Conservation (phyloP, 2,329 filamentous ascomycete genomes). For the Epichloe brachyelytri region DNA sequence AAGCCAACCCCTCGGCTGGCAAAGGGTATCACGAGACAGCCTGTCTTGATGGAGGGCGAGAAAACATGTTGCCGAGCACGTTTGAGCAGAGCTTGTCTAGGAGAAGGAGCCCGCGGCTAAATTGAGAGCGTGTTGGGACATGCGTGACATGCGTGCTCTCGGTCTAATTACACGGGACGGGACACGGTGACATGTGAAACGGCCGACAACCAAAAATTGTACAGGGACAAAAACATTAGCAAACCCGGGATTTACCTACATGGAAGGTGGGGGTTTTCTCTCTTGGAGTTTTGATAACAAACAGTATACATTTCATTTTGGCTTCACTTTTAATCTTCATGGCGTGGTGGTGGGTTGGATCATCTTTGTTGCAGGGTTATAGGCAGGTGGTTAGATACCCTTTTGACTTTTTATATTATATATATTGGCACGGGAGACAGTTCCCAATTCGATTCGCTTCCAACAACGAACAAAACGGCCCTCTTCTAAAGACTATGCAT, state of each 20-base stretch:
- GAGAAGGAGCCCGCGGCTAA: slow-evolving; percentile 43
- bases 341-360: slow-evolving; percentile 2
- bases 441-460: not conserved
- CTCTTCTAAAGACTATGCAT: not conserved
- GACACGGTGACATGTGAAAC: not conserved
- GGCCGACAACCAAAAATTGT: not conserved
- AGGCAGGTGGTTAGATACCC: slow-evolving; percentile 7
- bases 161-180: no score
- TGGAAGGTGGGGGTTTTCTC: no score
- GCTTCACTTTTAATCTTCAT: not conserved
- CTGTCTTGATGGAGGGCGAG: slow-evolving; percentile 28
- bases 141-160: no score
- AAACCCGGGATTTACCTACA: not conserved
- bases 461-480: not conserved
- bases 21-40: slow-evolving; percentile 20
- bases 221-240: not conserved
- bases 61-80: slow-evolving; percentile 35
- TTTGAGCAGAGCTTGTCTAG: slow-evolving; percentile 33
- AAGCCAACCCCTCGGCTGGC: slow-evolving; percentile 21
- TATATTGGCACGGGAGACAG: not conserved
- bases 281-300: not conserved
- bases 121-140: slow-evolving; percentile 10
- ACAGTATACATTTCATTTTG: not conserved
- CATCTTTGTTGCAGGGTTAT: slow-evolving; percentile 1
- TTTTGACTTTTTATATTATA: slow-evolving; percentile 2